Evolutionary conservation across 768 basidiomycete genomes (phyloP).

Genomic region (Exidia glandulosa): DNA sequence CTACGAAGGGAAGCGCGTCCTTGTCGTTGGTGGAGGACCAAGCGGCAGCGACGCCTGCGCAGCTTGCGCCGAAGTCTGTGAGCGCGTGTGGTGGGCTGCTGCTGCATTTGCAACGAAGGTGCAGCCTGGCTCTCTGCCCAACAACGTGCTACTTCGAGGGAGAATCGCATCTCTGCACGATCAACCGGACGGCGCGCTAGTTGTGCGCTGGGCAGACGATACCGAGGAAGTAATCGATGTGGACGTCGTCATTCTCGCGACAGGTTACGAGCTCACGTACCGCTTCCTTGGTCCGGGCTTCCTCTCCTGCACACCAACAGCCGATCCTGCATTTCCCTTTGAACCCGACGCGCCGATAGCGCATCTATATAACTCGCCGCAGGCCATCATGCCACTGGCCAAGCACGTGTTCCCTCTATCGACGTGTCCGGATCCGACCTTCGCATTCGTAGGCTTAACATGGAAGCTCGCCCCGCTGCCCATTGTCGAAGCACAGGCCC

Average conservation of each 20-base stretch:
- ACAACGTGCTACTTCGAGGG: constrained; percentile 30
- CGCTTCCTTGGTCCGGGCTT: constrained; percentile 45
- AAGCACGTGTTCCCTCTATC: constrained; percentile 57
- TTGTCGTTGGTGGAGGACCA: constrained; percentile 41
- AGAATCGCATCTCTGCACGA: constrained; percentile 31
- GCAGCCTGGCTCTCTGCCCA: constrained; percentile 3
- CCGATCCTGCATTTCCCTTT: constrained; percentile 3
- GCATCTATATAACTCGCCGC: constrained; percentile 52
- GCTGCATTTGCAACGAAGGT: background rate
- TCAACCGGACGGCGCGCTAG: constrained; percentile 1
- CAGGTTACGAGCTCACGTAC: constrained; percentile 57
- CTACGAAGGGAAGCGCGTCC: constrained; percentile 25
- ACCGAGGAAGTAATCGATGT: constrained; percentile 36
- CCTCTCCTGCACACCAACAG: constrained; percentile 29
- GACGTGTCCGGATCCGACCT: constrained; percentile 31
- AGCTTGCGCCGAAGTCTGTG: constrained; percentile 34
- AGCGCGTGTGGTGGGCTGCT: constrained; percentile 2
- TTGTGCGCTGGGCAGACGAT: constrained; percentile 50
- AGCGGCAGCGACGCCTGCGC: constrained; percentile 58
- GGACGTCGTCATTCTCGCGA: constrained; percentile 60
- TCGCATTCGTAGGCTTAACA: constrained; percentile 59
- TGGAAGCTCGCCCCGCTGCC: constrained; percentile 61
- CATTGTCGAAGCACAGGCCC: constrained; percentile 66
- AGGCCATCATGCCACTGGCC: constrained; percentile 59
- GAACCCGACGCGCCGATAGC: constrained; percentile 28